These are phyloP conservation scores for Vairimorpha ceranae DNA, from an alignment of 371 early-diverging fungal species.

Conservation along the genomic window DNA sequence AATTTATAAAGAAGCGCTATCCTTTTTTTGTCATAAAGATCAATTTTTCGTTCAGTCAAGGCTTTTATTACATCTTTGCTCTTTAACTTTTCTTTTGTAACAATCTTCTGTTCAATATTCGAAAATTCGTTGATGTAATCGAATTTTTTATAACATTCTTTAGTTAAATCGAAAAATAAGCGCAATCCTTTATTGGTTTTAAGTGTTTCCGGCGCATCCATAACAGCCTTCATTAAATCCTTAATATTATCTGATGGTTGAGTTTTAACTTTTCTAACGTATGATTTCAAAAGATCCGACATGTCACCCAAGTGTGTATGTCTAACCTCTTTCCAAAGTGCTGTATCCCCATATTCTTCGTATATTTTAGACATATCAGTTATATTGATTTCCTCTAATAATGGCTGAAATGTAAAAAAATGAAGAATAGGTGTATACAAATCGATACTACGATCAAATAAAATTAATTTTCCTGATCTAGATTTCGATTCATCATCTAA, in stretches of 20 bases:
- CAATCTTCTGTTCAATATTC: constrained; percentile 55
- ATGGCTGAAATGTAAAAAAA: constrained; percentile 59
- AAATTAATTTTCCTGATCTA: constrained; percentile 31
- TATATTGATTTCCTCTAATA: constrained; percentile 44
- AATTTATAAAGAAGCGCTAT: constrained; percentile 49
- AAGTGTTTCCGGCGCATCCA: constrained; percentile 60
- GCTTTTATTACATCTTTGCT: constrained; percentile 46
- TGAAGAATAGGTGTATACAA: constrained; percentile 60
- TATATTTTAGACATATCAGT: constrained; percentile 26
- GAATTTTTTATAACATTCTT: constrained; percentile 52
- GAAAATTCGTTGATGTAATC: constrained; percentile 37
- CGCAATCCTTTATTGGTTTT: constrained; percentile 54
- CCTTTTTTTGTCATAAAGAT: constrained; percentile 53
- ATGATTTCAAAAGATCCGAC: constrained; percentile 42
- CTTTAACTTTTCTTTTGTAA: constrained; percentile 39
- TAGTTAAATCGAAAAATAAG: constrained; percentile 41
- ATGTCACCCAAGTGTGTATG: constrained; percentile 60
- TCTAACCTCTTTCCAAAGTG: constrained; percentile 55
- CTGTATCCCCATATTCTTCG: constrained; percentile 30
- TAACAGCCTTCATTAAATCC: constrained; percentile 55
- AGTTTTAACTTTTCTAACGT: constrained; percentile 46
- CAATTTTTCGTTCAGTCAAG: constrained; percentile 32
- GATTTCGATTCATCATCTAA: constrained; percentile 5
- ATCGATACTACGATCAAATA: constrained; percentile 60
- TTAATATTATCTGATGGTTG: constrained; percentile 51